Evolutionary conservation across 2,329 filamentous ascomycete species (phyloP), one percentile per base, ranked within the genome.

Genomic region (Beauveria medogensis): DNA sequence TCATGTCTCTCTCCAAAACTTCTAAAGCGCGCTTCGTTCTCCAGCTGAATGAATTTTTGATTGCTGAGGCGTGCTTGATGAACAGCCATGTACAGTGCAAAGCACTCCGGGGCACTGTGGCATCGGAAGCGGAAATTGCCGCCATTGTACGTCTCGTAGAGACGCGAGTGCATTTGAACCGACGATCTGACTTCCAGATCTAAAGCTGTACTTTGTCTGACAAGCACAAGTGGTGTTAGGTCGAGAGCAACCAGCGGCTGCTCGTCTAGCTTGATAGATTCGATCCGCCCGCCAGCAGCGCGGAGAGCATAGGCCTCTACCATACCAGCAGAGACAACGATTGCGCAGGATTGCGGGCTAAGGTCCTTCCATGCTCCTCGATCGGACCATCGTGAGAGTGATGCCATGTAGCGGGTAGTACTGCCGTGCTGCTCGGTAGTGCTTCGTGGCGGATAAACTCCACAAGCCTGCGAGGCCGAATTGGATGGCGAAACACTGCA

Each of bases 171-270:
- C 24, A 80, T 73, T 48, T 89, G 89, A 28, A 92, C 89, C 1
- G 91, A 91, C 7, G 93, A 97, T 55, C 92, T 89, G 65, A 99
- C 91, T 65, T 95, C 94, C 59, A 99, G 90, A 71, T 99, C 94
- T 37, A 99, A 84, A 3, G 90, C 90, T 24, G 92, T 99, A 68
- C 92, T 94, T 69, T 93, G 89, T 64, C 93, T 86, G 63, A 97
- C 86, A 66, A 92, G 89, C 8, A 97, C 93, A 43, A 96, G 79
- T 0, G 94, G 94, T 0, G 93, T 97, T 47, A 99, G 84, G 69
- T 96, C 91, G 40, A 97, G 83, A 6, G 88, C 89, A 48, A 88
- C 76, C 22, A 87, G 72, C 4, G 83, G 83, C 41, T 55, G 55
- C 18, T 62, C 61, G 37, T 62, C 56, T 8, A 62, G 10, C n/a